Conservation (phyloP, 192 early-diverging fungal species). For the Coemansia sp. region DNA sequence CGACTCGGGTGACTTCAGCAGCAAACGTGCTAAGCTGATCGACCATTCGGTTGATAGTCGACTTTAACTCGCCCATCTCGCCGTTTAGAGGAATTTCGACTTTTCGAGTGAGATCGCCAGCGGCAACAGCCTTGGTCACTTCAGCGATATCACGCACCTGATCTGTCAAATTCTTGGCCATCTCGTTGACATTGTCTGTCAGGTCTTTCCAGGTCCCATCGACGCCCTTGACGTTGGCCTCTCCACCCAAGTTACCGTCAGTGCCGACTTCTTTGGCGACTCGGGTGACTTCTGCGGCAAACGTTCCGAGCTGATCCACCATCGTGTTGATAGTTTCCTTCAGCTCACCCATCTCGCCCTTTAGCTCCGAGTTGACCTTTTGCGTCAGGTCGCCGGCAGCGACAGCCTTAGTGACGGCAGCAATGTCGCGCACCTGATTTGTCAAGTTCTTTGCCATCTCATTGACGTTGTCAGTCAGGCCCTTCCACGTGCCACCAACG, state of each 20-base stretch:
- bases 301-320: constrained; percentile 67
- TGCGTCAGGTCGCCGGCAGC: no score
- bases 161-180: constrained; percentile 63
- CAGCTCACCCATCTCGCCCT: constrained; percentile 61
- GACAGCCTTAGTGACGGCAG: no score
- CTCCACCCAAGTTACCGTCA: constrained; percentile 71
- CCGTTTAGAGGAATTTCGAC: constrained; percentile 65
- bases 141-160: constrained; percentile 62
- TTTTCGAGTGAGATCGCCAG: constrained; percentile 59
- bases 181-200: constrained; percentile 62
- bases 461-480: no score
- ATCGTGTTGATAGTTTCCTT: constrained; percentile 63
- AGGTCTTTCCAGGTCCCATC: constrained; percentile 62
- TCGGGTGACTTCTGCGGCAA: constrained; percentile 66
- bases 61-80: constrained; percentile 29
- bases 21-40: constrained; percentile 37
- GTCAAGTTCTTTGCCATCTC: no score
- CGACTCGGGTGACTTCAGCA: constrained; percentile 57
- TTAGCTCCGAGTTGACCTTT: no score
- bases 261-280: constrained; percentile 69
- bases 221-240: constrained; percentile 44
- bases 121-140: constrained; percentile 65
- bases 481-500: no score
- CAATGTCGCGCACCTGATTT: no score
- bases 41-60: constrained; percentile 28